These are phyloP conservation scores for Penicillium subrubescens DNA, from an alignment of 495 filamentous ascomycete genomes.

Conservation along the genomic window DNA sequence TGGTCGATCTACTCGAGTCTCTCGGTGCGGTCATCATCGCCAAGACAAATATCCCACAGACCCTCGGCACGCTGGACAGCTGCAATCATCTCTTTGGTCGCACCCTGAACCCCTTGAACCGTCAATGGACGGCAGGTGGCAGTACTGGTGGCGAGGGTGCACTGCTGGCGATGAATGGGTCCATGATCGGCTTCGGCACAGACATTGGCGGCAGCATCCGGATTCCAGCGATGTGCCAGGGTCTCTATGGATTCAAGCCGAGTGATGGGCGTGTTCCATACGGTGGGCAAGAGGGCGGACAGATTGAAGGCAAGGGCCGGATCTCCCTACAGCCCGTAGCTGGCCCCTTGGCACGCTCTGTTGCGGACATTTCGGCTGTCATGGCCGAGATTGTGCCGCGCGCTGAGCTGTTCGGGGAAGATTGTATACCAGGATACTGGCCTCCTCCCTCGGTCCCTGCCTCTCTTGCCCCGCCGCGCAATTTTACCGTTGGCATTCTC, in stretches of 20 bases:
- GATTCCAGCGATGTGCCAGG: constrained; percentile 61
- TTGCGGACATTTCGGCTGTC: constrained; percentile 49
- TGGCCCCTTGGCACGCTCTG: constrained; percentile 50
- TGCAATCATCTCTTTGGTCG: constrained; percentile 57
- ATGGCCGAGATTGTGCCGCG: constrained; percentile 54
- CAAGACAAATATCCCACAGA: constrained; percentile 69
- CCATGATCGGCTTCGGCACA: constrained; percentile 67
- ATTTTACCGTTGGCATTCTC: constrained; percentile 56
- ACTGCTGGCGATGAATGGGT: constrained; percentile 61
- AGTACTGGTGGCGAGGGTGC: constrained; percentile 70
- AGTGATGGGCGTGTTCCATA: constrained; percentile 58
- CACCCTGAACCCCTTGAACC: constrained; percentile 65
- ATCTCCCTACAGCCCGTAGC: constrained; percentile 50
- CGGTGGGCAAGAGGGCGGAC: constrained; percentile 48
- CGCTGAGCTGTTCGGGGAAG: constrained; percentile 48
- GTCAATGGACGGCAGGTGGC: constrained; percentile 58
- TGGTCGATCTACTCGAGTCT: constrained; percentile 42
- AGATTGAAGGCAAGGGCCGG: constrained; percentile 39
- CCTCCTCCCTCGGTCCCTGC: constrained; percentile 26
- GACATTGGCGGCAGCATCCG: constrained; percentile 66
- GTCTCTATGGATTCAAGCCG: constrained; percentile 62
- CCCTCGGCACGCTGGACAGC: constrained; percentile 43
- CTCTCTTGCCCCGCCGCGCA: constrained; percentile 20
- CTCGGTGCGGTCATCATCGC: constrained; percentile 60
- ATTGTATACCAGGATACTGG: constrained; percentile 56